Conservation (phyloP, 192 early-diverging fungal genomes). For the Rhizophagus sp. region DNA sequence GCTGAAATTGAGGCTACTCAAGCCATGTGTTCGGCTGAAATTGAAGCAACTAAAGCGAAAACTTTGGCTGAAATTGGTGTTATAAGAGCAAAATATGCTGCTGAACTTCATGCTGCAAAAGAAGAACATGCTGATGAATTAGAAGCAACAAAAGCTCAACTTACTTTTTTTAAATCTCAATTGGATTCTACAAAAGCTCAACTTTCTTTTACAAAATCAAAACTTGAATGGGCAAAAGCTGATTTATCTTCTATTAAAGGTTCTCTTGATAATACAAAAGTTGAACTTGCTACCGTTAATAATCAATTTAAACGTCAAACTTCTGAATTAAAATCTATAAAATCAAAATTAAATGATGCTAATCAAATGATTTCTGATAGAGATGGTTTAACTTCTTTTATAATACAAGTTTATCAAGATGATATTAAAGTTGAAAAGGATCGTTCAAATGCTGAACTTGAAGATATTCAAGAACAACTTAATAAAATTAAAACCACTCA, state of each 20-base stretch:
- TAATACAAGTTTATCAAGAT: conserved; percentile 23
- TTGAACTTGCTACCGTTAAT: neutral
- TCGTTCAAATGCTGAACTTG: neutral
- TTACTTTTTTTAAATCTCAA: conserved; percentile 22
- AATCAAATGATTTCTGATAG: neutral
- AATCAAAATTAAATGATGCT: neutral
- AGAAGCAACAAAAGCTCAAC: conserved; percentile 8
- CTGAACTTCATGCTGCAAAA: conserved; percentile 17
- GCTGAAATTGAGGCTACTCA: conserved; percentile 18
- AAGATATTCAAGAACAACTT: conserved; percentile 7
- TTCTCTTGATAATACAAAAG: neutral
- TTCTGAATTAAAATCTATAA: neutral
- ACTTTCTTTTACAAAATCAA: conserved; percentile 24
- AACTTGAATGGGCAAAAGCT: conserved; percentile 22
- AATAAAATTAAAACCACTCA: conserved; percentile 9
- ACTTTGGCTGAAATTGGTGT: conserved; percentile 14
- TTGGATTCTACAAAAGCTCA: conserved; percentile 15
- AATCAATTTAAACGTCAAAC: conserved; percentile 13
- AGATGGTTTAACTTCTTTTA: conserved; percentile 8
- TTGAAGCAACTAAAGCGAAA: conserved; percentile 19
- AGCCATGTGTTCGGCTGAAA: conserved; percentile 5
- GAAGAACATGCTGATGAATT: conserved; percentile 22
- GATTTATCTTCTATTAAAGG: conserved; percentile 4
- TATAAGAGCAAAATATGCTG: conserved; percentile 16
- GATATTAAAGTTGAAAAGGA: conserved; percentile 11